A percentile compares a stretch with the other conserved stretches of the same genome.
Conservation (phyloP, 1,139 yeast genomes). For the Blastobotrys arbuscula region DNA sequence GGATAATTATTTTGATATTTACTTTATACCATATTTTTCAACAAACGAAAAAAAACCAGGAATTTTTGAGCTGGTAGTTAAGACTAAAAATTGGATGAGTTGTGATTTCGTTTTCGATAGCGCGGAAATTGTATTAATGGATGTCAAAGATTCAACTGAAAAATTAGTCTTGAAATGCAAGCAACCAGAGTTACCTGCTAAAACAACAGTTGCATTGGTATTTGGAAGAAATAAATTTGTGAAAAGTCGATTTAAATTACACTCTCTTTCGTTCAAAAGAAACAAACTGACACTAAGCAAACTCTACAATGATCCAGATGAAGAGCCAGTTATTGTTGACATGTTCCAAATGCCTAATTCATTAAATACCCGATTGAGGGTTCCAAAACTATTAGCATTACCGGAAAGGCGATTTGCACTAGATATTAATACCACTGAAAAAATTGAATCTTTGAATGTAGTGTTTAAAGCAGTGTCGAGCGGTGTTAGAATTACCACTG, state of each 20-base stretch:
- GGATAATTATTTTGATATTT: slow-evolving; percentile 19
- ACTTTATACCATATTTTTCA: slow-evolving; percentile 20
- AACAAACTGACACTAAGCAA: slow-evolving; percentile 26
- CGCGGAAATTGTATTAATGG: slow-evolving; percentile 13
- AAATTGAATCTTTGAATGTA: slow-evolving; percentile 14
- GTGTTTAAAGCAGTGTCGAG: slow-evolving; percentile 17
- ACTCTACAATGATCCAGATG: slow-evolving; percentile 18
- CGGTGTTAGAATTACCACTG: slow-evolving; percentile 16
- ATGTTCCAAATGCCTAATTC: slow-evolving; percentile 22
- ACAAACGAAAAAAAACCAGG: slow-evolving; percentile 5
- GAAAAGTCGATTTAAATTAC: slow-evolving; percentile 28
- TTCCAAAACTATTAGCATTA: slow-evolving; percentile 18
- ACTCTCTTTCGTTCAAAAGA: slow-evolving; percentile 21
- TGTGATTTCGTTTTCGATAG: slow-evolving; percentile 17
- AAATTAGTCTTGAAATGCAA: not conserved
- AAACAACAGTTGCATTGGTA: slow-evolving; percentile 4
- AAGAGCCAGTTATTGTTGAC: slow-evolving; percentile 17
- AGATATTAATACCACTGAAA: slow-evolving; percentile 17
- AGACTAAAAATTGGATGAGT: not conserved
- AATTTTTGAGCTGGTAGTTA: not conserved
- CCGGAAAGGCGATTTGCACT: slow-evolving; percentile 22
- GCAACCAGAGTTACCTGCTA: not conserved
- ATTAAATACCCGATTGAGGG: slow-evolving; percentile 20
- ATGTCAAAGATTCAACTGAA: slow-evolving; percentile 9
- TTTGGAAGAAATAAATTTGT: slow-evolving; percentile 17